These are phyloP conservation scores for Podaxis sp. DNA, from an alignment of 768 basidiomycete species.

Conservation along the genomic window DNA sequence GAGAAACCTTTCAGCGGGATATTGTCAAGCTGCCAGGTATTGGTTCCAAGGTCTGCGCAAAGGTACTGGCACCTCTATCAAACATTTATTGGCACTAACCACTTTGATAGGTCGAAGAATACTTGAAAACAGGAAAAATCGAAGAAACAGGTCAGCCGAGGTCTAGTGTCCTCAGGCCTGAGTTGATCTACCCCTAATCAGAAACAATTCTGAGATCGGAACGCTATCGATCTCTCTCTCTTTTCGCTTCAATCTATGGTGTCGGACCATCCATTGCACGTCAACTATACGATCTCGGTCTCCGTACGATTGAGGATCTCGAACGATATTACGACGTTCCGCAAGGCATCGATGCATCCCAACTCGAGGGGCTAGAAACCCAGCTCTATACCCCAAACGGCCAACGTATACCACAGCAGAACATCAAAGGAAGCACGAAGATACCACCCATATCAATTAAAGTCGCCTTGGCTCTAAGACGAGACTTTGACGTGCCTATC, in stretches of 20 bases:
- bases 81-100: not conserved
- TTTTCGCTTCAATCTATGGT: slow-evolving; percentile 67
- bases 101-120: slow-evolving; percentile 59
- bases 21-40: slow-evolving; percentile 45
- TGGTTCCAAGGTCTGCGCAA: slow-evolving; percentile 50
- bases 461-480: slow-evolving; percentile 57
- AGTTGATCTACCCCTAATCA: slow-evolving; percentile 24
- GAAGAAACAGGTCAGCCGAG: slow-evolving; percentile 41
- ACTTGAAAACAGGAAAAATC: slow-evolving; percentile 51
- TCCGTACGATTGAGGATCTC: slow-evolving; percentile 70
- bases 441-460: slow-evolving; percentile 44
- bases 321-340: slow-evolving; percentile 61
- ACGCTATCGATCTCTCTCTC: slow-evolving; percentile 56
- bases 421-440: slow-evolving; percentile 15
- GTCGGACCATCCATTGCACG: slow-evolving; percentile 74
- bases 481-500: slow-evolving; percentile 58
- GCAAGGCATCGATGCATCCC: slow-evolving; percentile 19
- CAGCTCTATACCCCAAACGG: slow-evolving; percentile 36
- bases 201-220: slow-evolving; percentile 46
- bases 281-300: slow-evolving; percentile 59
- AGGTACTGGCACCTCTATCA: slow-evolving; percentile 34
- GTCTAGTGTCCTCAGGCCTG: not conserved
- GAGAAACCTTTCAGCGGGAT: slow-evolving; percentile 35
- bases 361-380: slow-evolving; percentile 19
- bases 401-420: slow-evolving; percentile 19